Percentiles rank a stretch among this genome's conserved stretches.
These are phyloP conservation scores for Psilocybe azurescens DNA, from an alignment of 768 basidiomycete species.

Conservation along the genomic window DNA sequence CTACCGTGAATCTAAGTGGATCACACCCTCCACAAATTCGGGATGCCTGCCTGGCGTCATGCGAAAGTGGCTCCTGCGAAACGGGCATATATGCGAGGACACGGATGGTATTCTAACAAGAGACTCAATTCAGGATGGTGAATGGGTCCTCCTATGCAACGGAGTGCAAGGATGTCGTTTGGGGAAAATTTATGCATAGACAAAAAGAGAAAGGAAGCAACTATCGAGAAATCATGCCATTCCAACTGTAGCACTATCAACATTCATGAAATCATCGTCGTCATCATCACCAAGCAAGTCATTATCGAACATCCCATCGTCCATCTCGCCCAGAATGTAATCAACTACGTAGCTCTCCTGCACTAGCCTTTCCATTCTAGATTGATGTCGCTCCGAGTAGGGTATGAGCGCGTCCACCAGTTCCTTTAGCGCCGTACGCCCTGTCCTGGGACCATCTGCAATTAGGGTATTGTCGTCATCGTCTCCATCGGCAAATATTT, in stretches of 20 bases:
- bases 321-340: conserved; percentile 88
- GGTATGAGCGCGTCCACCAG: conserved; percentile 87
- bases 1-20: conserved; percentile 59
- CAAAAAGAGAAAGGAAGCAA: conserved; percentile 1
- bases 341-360: conserved; percentile 98
- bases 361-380: conserved; percentile 82
- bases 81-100: conserved; percentile 59
- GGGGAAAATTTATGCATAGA: conserved; percentile 44
- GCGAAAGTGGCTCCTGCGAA: conserved; percentile 71
- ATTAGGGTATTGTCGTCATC: conserved; percentile 12
- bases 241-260: conserved; percentile 29
- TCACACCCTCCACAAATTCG: conserved; percentile 62
- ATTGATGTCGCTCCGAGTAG: conserved; percentile 92
- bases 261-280: conserved; percentile 52
- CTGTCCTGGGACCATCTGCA: conserved; percentile 20
- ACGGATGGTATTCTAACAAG: conserved; percentile 44
- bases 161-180: conserved; percentile 73
- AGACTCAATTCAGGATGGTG: conserved; percentile 52
- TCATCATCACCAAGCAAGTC: conserved; percentile 47
- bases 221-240: background rate
- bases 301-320: conserved; percentile 70
- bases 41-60: conserved; percentile 80
- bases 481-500: conserved; percentile 31
- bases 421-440: conserved; percentile 61
- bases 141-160: conserved; percentile 75